Conservation (phyloP, 768 basidiomycete genomes). For the Russula vinacea region DNA sequence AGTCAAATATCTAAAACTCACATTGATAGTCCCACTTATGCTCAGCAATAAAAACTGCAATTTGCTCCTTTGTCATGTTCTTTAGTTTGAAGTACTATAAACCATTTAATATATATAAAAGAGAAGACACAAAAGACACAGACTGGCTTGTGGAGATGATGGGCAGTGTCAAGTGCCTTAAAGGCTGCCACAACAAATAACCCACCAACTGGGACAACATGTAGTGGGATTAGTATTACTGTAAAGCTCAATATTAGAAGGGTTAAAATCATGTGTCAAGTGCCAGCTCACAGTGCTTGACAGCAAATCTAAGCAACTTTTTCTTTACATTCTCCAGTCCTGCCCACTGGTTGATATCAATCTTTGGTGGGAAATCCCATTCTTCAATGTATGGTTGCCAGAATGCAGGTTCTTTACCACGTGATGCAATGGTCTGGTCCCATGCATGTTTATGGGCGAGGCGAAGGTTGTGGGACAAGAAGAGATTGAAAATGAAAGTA, state of each 20-base stretch:
- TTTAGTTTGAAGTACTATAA: constrained; percentile 82
- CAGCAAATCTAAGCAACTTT: constrained; percentile 42
- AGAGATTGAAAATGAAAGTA: constrained; percentile 73
- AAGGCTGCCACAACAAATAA: constrained; percentile 58
- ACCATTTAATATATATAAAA: background rate
- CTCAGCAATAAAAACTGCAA: constrained; percentile 79
- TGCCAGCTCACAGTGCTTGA: constrained; percentile 45
- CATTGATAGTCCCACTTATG: constrained; percentile 85
- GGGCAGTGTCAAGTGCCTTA: constrained; percentile 64
- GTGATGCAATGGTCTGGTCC: constrained; percentile 78
- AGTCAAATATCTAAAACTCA: constrained; percentile 36
- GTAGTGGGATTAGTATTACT: constrained; percentile 64
- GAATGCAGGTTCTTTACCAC: constrained; percentile 78
- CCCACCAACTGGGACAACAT: constrained; percentile 60
- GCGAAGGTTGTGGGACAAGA: constrained; percentile 78
- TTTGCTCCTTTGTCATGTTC: constrained; percentile 68
- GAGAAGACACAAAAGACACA: constrained; percentile 29
- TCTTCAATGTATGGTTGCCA: constrained; percentile 85
- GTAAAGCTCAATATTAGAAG: constrained; percentile 29
- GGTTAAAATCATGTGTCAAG: background rate
- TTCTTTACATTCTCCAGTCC: constrained; percentile 39
- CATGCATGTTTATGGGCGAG: constrained; percentile 75
- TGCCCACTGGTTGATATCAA: constrained; percentile 38
- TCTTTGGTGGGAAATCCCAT: constrained; percentile 59
- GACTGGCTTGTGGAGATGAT: constrained; percentile 66